These are phyloP conservation scores for Chlamydomonas reinhardtii DNA, from an alignment of 163 green algal species.

Conservation along the genomic window DNA sequence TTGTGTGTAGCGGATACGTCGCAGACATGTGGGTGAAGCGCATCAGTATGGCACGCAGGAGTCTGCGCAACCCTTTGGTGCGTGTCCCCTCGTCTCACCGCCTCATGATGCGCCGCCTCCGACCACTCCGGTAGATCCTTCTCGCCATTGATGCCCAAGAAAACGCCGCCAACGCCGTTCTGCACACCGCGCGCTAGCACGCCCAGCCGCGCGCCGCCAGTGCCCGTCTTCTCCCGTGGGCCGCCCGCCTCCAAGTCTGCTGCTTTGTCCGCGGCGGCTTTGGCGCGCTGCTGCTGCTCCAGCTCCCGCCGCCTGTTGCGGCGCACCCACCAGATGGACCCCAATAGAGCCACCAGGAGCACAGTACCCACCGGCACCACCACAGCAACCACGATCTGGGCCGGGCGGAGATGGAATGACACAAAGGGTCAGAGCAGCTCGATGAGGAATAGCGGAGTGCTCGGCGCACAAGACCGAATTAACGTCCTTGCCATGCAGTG, in stretches of 20 bases:
- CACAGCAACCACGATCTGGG: neutral
- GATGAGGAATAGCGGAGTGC: too few relatives aligned
- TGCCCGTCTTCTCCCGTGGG: neutral
- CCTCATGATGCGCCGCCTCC: neutral
- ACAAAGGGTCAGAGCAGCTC: too few relatives aligned
- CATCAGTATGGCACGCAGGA: neutral
- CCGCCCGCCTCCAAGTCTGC: neutral
- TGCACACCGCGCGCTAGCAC: neutral
- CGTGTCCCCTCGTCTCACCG: neutral
- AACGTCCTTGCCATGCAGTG: too few relatives aligned
- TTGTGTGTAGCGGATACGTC: too few relatives aligned
- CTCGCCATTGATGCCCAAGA: slow-evolving; percentile 16
- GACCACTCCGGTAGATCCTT: slow-evolving; percentile 26
- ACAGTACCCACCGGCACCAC: neutral
- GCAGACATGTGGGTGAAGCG: too few relatives aligned
- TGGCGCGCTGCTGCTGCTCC: neutral
- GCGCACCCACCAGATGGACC: too few relatives aligned
- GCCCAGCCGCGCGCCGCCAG: too few relatives aligned
- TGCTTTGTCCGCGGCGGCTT: neutral
- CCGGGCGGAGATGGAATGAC: too few relatives aligned
- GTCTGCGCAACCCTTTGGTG: too few relatives aligned
- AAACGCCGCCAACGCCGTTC: slow-evolving; percentile 6
- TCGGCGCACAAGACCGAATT: too few relatives aligned
- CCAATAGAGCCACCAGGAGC: neutral
- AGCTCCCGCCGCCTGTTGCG: too few relatives aligned